These are phyloP conservation scores for Tylopilus subfusipes DNA, from an alignment of 768 basidiomycete species.

Conservation along the genomic window DNA sequence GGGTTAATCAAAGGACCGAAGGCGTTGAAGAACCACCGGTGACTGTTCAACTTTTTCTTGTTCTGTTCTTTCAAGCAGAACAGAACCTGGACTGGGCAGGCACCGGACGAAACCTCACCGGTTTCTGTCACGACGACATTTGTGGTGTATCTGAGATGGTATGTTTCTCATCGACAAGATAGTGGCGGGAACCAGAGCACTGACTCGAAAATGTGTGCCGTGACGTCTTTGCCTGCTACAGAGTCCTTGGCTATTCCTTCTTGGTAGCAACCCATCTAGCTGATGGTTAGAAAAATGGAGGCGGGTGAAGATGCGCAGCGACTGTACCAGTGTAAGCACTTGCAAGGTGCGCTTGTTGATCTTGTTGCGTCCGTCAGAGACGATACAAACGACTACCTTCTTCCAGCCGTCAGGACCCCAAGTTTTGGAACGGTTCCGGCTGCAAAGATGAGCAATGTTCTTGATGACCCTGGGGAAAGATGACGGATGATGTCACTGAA, in stretches of 20 bases:
- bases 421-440: slow-evolving; percentile 64
- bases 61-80: slow-evolving; percentile 95
- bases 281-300: background rate
- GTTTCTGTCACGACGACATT: slow-evolving; percentile 73
- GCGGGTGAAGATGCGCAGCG: slow-evolving; percentile 5
- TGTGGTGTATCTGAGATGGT: slow-evolving; percentile 60
- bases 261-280: slow-evolving; percentile 81
- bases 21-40: slow-evolving; percentile 97
- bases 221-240: slow-evolving; percentile 85
- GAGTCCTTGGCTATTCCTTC: slow-evolving; percentile 89
- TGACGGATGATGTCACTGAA: slow-evolving; percentile 4
- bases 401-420: slow-evolving; percentile 92
- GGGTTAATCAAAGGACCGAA: slow-evolving; percentile 85
- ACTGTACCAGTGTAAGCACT: slow-evolving; percentile 71
- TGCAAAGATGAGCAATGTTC: slow-evolving; percentile 78
- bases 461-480: slow-evolving; percentile 64
- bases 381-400: slow-evolving; percentile 85
- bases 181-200: slow-evolving; percentile 21
- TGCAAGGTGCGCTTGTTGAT: slow-evolving; percentile 89
- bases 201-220: slow-evolving; percentile 91
- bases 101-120: slow-evolving; percentile 74
- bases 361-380: slow-evolving; percentile 82
- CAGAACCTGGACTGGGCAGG: slow-evolving; percentile 80
- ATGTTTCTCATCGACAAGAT: background rate
- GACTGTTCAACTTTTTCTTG: slow-evolving; percentile 95